Evolutionary conservation across 192 early-diverging fungal species (phyloP).

Genomic region (Coemansia brasiliensis): DNA sequence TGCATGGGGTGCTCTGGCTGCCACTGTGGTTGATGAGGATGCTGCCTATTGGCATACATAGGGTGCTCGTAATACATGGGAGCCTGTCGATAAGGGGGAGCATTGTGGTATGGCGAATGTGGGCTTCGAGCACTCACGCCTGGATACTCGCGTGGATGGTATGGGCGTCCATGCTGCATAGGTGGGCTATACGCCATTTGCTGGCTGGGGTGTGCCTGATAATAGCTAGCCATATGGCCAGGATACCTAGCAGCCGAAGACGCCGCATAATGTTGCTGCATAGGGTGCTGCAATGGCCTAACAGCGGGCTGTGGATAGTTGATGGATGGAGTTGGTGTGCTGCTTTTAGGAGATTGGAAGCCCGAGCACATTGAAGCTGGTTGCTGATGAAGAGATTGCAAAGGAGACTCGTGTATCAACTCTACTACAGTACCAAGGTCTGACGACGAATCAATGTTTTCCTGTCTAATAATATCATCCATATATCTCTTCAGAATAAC

Average conservation of each 20-base stretch:
- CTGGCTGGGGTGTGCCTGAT: too few relatives aligned
- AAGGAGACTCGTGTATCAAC: not conserved
- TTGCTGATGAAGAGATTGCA: not conserved
- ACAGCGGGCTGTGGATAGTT: not conserved
- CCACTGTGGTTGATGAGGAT: too few relatives aligned
- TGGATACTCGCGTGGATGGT: not conserved
- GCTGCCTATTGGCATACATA: too few relatives aligned
- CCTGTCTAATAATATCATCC: conserved; percentile 12
- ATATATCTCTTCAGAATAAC: conserved; percentile 15
- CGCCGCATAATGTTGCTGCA: too few relatives aligned
- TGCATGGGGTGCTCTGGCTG: too few relatives aligned
- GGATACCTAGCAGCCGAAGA: too few relatives aligned
- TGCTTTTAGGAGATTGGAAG: too few relatives aligned
- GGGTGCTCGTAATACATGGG: too few relatives aligned
- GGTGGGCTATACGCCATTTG: too few relatives aligned
- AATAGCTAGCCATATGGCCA: too few relatives aligned
- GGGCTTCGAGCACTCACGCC: not conserved
- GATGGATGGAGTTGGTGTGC: not conserved
- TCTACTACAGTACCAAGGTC: not conserved
- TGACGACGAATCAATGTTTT: not conserved
- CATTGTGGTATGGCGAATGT: too few relatives aligned
- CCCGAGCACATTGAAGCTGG: not conserved
- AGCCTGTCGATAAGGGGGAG: too few relatives aligned
- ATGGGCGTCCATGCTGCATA: not conserved
- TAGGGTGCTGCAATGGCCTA: not conserved